phyloP scores from a whole-genome alignment of 441 rosid species.

The Manihot esculenta region DNA sequence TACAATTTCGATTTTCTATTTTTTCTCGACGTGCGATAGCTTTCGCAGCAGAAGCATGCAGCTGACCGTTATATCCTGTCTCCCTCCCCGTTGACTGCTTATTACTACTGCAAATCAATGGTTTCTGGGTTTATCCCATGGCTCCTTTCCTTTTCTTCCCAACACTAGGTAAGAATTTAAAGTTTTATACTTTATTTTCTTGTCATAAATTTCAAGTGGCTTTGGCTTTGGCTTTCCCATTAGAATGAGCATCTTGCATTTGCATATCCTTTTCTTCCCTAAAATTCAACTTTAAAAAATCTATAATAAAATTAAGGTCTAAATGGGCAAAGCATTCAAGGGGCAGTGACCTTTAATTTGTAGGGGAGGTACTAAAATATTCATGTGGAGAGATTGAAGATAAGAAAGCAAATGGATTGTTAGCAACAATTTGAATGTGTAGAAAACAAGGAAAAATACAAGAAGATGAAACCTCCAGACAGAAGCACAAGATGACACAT shows the following conservation, averaged over 20 bases:
- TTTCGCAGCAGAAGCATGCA: too few relatives aligned
- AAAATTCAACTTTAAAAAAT: not conserved
- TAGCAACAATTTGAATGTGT: not conserved
- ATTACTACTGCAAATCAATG: not conserved
- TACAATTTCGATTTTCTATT: too few relatives aligned
- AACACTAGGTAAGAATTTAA: conserved; percentile 12
- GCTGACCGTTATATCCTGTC: too few relatives aligned
- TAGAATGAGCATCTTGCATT: conserved; percentile 4
- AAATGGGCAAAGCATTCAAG: too few relatives aligned
- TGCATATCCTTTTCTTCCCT: conserved; percentile 1
- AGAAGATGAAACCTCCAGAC: not conserved
- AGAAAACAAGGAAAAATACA: not conserved
- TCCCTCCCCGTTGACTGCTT: conserved; percentile 19
- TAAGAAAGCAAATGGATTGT: not conserved
- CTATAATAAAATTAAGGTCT: too few relatives aligned
- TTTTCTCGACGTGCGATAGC: too few relatives aligned
- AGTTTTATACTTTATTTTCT: not conserved
- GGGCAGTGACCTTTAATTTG: too few relatives aligned
- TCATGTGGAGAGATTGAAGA: not conserved
- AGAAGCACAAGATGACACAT: conserved; percentile 10
- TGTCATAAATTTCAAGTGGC: conserved; percentile 1
- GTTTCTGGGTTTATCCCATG: conserved; percentile 3
- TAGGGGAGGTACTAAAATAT: not conserved
- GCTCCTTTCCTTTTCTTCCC: conserved; percentile 17
- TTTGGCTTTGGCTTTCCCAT: not conserved